These are phyloP conservation scores for Gossypium ekmanianum DNA, from an alignment of 345 rosid species.

Conservation along the genomic window DNA sequence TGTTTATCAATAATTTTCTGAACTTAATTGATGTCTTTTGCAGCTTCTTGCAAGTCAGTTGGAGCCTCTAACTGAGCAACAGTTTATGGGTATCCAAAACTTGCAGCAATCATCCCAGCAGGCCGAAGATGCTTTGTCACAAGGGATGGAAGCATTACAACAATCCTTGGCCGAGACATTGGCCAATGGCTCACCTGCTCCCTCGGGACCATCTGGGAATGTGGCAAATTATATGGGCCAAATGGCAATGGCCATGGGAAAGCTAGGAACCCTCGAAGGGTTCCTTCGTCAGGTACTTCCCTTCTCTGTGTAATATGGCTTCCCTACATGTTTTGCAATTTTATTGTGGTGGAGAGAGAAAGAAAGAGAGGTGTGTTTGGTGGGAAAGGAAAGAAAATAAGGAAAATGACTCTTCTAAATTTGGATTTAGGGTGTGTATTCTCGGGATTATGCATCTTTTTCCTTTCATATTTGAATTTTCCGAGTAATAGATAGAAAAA, in stretches of 20 bases:
- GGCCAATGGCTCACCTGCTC: conserved; percentile 63
- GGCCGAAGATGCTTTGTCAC: conserved; percentile 89
- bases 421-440: no score
- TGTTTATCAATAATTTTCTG: conserved; percentile 8
- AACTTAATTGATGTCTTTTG: conserved; percentile 16
- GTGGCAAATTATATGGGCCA: conserved; percentile 98
- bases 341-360: no score
- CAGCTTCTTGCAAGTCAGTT: conserved; percentile 83
- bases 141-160: conserved; percentile 91
- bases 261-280: conserved; percentile 82
- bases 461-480: no score
- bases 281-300: conserved; percentile 69
- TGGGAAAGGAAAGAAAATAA: no score
- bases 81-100: conserved; percentile 55
- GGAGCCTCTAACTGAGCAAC: conserved; percentile 92
- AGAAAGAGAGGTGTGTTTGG: no score
- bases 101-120: conserved; percentile 91
- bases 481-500: no score
- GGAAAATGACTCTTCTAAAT: no score
- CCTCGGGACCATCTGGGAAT: conserved; percentile 63
- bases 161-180: conserved; percentile 85
- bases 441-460: no score
- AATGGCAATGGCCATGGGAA: conserved; percentile 99
- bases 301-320: no score
- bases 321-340: no score